Conservation (phyloP, 345 rosid species). For the Eucalyptus paniculata region DNA sequence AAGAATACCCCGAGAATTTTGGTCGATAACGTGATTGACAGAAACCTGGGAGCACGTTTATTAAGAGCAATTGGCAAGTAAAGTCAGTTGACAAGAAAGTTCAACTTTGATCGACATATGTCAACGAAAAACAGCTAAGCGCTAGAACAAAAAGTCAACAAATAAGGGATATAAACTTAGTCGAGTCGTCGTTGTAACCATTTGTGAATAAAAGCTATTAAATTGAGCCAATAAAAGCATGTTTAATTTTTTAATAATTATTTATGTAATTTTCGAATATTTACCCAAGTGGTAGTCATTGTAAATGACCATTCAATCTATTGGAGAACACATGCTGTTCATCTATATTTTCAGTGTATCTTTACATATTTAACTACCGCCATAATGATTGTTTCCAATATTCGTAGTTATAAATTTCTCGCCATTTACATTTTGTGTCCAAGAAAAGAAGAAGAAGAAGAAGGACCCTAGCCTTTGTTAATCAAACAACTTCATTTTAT, state of each 20-base stretch:
- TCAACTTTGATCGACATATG: background rate
- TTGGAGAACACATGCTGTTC: background rate
- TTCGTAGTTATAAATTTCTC: background rate
- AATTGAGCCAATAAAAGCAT: background rate
- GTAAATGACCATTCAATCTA: background rate
- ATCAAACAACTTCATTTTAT: background rate
- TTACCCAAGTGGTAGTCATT: background rate
- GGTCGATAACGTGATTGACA: background rate
- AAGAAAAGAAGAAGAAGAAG: fast-evolving
- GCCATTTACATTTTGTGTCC: background rate
- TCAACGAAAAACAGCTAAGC: background rate
- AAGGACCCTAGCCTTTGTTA: background rate
- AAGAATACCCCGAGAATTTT: background rate
- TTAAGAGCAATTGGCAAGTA: background rate
- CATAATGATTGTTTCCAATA: background rate
- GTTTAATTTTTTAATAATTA: background rate
- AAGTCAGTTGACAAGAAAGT: background rate
- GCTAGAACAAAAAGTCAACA: background rate
- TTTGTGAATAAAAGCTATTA: background rate
- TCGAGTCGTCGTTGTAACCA: no score
- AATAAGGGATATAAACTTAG: background rate
- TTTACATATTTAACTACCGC: background rate
- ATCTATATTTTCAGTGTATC: background rate
- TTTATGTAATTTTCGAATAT: background rate
- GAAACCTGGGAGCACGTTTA: background rate